Base-by-base conservation (phyloP, 2,329 filamentous ascomycete genomes). In the Fusarium sp. region DNA sequence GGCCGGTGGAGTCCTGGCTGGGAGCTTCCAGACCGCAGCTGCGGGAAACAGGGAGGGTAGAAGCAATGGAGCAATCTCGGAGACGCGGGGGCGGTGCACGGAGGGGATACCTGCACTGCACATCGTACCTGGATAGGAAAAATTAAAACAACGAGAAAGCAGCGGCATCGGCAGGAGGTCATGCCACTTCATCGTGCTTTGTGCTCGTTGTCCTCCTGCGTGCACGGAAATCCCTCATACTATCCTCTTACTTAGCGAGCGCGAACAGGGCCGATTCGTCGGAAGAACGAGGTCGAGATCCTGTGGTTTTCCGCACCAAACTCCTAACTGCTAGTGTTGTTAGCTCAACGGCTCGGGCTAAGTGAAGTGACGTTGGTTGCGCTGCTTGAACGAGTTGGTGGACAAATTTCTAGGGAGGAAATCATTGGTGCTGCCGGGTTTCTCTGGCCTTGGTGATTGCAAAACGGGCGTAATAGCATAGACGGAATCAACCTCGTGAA, bases 221-320 rank as follows among this genome's bases (percentile, higher is more conserved):
- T 68, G 67, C 58, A 65, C 54, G 59, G 76, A 77, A 78, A 78
- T 77, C 67, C 77, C 77, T 77, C 77, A 78, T 72, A 71, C 52
- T 65, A 33, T 48, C 16, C n/a, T 59, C 48, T 62, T 43, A 63
- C 58, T 67, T 61, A 48, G 63, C 68, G 61, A 64, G 27, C 41
- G 65, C 45, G 58, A 64, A 39, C 50, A 67, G 62, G 64, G 52
- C 67, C 54, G 67, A 72, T 69, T 73, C 59, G 67, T 66, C 60
- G 54, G 57, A 65, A 66, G 64, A 67, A 66, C 57, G 62, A 69
- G 65, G 37, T 67, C 48, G 67, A 68, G 65, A 76, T 72, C 60
- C 68, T 65, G 18, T 57, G 52, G 37, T 39, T 67, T 59, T 64
- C 67, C 54, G 57, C 60, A 54, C 56, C 65, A 58, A 58, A 43